Conservation (phyloP, 1,284 basidiomycete genomes). For the Melampsora allii-populina region DNA sequence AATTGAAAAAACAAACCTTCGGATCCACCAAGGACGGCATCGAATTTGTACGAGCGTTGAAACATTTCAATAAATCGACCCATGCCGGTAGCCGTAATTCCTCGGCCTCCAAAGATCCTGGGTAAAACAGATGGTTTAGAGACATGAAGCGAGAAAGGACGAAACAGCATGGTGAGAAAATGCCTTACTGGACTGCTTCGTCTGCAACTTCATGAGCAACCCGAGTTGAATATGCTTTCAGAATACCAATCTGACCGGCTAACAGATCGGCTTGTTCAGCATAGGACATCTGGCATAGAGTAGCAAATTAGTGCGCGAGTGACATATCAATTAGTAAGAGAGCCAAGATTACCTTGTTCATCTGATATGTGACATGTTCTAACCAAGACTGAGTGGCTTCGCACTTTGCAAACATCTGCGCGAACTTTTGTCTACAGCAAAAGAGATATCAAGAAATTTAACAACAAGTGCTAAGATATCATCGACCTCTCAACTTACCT, state of each 20-base stretch:
- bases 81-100: slow-evolving; percentile 63
- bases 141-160: slow-evolving; percentile 59
- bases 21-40: slow-evolving; percentile 55
- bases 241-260: slow-evolving; percentile 67
- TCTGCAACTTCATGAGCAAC: slow-evolving; percentile 59
- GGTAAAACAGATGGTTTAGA: slow-evolving; percentile 66
- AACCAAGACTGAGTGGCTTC: slow-evolving; percentile 84
- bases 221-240: slow-evolving; percentile 59
- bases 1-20: slow-evolving; percentile 46
- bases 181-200: slow-evolving; percentile 66
- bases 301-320: slow-evolving; percentile 6
- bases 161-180: slow-evolving; percentile 49
- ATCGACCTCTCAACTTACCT: slow-evolving; percentile 54
- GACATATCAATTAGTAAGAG: neutral
- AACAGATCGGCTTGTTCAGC: slow-evolving; percentile 63
- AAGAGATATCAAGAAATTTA: slow-evolving; percentile 41
- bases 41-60: slow-evolving; percentile 72
- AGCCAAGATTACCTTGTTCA: slow-evolving; percentile 66
- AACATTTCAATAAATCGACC: slow-evolving; percentile 58
- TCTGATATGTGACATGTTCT: slow-evolving; percentile 84
- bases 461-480: neutral
- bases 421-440: slow-evolving; percentile 56
- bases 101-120: slow-evolving; percentile 67
- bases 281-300: slow-evolving; percentile 57
- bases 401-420: slow-evolving; percentile 75